Evolutionary conservation across 177 flowering plant genomes (phyloP).

Genomic region (Vitis hybrid): DNA sequence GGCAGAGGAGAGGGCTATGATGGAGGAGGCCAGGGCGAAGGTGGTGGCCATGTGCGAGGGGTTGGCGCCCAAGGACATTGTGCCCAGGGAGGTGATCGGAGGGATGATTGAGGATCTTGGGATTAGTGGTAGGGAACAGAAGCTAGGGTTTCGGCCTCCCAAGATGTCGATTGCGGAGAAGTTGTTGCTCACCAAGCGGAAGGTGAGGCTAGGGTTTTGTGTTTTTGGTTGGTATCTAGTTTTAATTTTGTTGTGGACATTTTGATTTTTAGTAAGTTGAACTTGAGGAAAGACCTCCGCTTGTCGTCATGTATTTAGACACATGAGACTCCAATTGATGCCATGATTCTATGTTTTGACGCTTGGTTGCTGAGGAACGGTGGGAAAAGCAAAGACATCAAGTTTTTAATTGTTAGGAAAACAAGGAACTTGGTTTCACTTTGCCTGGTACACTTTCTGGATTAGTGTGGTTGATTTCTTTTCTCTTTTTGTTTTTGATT

Average conservation of each 20-base stretch:
- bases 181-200: constrained; percentile 46
- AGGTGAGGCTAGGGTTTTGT: constrained; percentile 40
- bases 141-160: constrained; percentile 50
- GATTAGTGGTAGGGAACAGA: constrained; percentile 56
- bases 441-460: too few species aligned
- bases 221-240: constrained; percentile 1
- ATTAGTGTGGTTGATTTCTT: neutral
- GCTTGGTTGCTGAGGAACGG: neutral
- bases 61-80: constrained; percentile 68
- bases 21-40: constrained; percentile 73
- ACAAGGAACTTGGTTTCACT: neutral
- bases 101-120: constrained; percentile 83
- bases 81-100: constrained; percentile 55
- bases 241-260: neutral
- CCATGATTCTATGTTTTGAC: neutral
- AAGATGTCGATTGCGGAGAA: constrained; percentile 70
- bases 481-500: neutral
- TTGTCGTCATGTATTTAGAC: too few species aligned
- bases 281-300: too few species aligned
- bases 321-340: neutral
- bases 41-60: constrained; percentile 53
- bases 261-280: neutral
- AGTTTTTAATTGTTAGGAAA: neutral
- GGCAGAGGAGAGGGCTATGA: constrained; percentile 48
- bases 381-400: neutral